A percentile compares a stretch with the other conserved stretches of the same genome.
Conservation (phyloP, 169 alveolate species). For the Eimeria brunetti region DNA sequence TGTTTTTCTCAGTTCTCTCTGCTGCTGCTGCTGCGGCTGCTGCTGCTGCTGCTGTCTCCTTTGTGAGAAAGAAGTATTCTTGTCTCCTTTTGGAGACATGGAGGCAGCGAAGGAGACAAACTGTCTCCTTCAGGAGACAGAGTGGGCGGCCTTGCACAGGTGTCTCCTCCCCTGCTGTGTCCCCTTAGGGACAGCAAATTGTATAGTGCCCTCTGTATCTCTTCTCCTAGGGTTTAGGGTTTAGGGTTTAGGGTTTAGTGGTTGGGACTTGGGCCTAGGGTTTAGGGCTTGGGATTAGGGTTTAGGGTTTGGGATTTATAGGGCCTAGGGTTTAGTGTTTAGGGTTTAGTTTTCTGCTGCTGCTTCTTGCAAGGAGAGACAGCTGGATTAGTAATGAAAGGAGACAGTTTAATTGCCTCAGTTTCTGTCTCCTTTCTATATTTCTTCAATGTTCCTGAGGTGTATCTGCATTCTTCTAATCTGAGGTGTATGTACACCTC, state of each 20-base stretch:
- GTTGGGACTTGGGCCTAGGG: no score
- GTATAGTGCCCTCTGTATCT: no score
- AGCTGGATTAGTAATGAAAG: no score
- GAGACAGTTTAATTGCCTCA: no score
- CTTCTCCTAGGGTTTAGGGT: not conserved
- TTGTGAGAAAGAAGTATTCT: not conserved
- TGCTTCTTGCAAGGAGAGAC: no score
- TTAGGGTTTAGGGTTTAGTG: not conserved
- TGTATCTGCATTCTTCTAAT: no score
- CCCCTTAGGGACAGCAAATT: not conserved
- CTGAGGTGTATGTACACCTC: no score
- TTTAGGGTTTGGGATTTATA: not conserved
- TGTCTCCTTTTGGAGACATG: not conserved
- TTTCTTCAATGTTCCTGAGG: no score
- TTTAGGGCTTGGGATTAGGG: not conserved
- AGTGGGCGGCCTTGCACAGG: not conserved
- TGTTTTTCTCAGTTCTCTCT: not conserved
- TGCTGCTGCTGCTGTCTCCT: slow-evolving; percentile 6
- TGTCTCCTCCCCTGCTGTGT: not conserved
- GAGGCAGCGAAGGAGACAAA: no score
- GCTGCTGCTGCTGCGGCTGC: not conserved
- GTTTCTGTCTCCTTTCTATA: no score
- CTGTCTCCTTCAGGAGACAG: not conserved
- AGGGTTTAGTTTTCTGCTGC: not conserved
- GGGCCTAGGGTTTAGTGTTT: not conserved